These are phyloP conservation scores for Mucor irregularis DNA, from an alignment of 371 early-diverging fungal genomes.

Conservation along the genomic window DNA sequence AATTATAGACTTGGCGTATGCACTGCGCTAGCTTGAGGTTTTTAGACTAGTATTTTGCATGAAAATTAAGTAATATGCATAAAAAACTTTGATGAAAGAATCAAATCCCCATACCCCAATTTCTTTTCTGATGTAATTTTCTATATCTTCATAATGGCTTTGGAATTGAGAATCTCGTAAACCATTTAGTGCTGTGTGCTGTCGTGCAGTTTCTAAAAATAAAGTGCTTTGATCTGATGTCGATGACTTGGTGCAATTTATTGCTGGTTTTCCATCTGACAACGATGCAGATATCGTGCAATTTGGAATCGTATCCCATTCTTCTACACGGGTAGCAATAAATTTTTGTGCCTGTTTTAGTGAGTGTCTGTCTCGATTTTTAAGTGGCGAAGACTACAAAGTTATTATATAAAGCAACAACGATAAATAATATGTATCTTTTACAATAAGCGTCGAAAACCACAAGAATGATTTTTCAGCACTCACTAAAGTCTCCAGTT, in stretches of 20 bases:
- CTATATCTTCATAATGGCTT: neutral
- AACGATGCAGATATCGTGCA: neutral
- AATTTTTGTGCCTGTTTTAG: slow-evolving; percentile 7
- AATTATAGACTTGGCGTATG: slow-evolving; percentile 8
- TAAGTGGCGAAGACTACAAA: slow-evolving; percentile 14
- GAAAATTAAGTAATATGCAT: neutral
- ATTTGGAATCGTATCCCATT: slow-evolving; percentile 5
- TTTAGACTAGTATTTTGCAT: neutral
- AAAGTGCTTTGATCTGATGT: neutral
- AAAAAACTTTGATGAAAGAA: neutral
- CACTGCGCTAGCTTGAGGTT: slow-evolving; percentile 4
- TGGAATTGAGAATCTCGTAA: neutral
- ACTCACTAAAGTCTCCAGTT: slow-evolving; percentile 13
- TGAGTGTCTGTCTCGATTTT: slow-evolving; percentile 4
- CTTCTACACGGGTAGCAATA: slow-evolving; percentile 2
- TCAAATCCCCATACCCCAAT: neutral
- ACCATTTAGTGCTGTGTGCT: neutral
- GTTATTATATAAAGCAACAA: neutral
- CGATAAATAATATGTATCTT: too few species aligned
- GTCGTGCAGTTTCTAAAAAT: neutral
- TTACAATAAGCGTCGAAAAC: too few species aligned
- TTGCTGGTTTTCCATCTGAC: too few species aligned
- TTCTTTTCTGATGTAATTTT: neutral
- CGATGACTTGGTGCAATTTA: too few species aligned
- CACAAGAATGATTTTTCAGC: too few species aligned